Evolutionary conservation across 2,329 filamentous ascomycete genomes (phyloP), one percentile per base, ranked within the genome.

Genomic region (Phoma herbarum): DNA sequence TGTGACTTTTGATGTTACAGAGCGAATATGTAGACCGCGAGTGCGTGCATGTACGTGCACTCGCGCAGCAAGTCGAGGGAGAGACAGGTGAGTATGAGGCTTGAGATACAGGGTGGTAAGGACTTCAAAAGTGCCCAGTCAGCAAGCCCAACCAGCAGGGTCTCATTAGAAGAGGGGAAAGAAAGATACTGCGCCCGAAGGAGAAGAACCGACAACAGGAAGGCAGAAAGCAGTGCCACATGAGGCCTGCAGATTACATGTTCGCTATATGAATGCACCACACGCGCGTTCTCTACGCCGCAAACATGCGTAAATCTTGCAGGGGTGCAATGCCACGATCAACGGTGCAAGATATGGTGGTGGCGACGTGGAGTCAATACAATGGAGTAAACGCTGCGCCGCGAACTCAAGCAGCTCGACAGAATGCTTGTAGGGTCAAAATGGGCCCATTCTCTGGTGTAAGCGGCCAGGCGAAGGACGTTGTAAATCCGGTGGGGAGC

Each of bases 241-340:
- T 65, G 60, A 63, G 62, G 66, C 65, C 67, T 72, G 72, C 67
- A 73, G 69, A 65, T 64, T 65, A 64, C 67, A 61, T 51, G 62
- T 60, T 67, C 56, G 57, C 60, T 74, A 74, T 75, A 75, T 72
- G 68, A 70, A 64, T 51, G 61, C 66, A 70, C 66, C 56, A 64
- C 63, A 62, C 61, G 62, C 54, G 68, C 65, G 62, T 57, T 63
- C 45, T 66, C 65, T 42, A 57, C 66, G 66, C 67, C 67, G 60
- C 59, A 60, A 57, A 58, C 46, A 57, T 67, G 66, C 68, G 54
- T 67, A 22, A 20, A 26, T 43, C 51, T 23, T 43, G 41, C 57
- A 55, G 43, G 57, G 57, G 47, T 52, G 47, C 42, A 42, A 22
- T 55, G 47, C 35, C 42, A 52, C 23, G 28, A 46, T 52, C 43